Evolutionary conservation across 192 early-diverging fungal species (phyloP), one percentile per base, ranked within the genome.

Genomic region (Backusella liffmaniae): DNA sequence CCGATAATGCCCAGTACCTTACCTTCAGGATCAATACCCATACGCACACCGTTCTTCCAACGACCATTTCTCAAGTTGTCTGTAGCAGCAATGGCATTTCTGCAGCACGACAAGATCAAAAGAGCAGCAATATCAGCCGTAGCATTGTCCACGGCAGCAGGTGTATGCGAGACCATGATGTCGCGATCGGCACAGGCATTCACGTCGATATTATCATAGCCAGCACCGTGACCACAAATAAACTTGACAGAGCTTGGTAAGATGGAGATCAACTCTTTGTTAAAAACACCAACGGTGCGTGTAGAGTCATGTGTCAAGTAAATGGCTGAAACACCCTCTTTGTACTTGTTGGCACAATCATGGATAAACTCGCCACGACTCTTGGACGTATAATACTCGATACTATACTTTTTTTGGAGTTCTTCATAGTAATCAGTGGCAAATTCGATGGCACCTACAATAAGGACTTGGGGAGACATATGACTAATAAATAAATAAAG

Each of bases 1-100:
- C 86, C 86, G 70, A 87, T 49, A 53, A 87, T 84, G 67, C 86
- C 86, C 30, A 87, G 12, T 8, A 74, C 75, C 44, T 80, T 85
- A 44, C 78, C 76, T 5, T 76, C 83, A 15, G 84, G 76, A 16
- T 85, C 80, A 29, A 75, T 79, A 18, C 86, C 86, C 49, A 73
- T 80, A 30, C 39, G 32, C 5, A 83, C 23, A 42, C 73, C 82
- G 2, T 49, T 72, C 2, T 62, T 72, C 83, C 84, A 87, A 8
- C 70, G 59, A 23, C 82, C 83, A 1, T 13, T 29, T 62, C 23
- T 62, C 56, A 87, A 78, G 41, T 59, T 65, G 4, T 79, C 71
- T 42, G 80, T 73, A 10, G 76, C 78, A 53, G 77, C 74, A 51
- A 74, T 76, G 29, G 81, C 81, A 67, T 87, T 79, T 12, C 86